Percentiles rank a stretch among this genome's conserved stretches.
phyloP scores from a whole-genome alignment of 1,284 basidiomycete genomes.

The Ustanciosporium gigantosporum region DNA sequence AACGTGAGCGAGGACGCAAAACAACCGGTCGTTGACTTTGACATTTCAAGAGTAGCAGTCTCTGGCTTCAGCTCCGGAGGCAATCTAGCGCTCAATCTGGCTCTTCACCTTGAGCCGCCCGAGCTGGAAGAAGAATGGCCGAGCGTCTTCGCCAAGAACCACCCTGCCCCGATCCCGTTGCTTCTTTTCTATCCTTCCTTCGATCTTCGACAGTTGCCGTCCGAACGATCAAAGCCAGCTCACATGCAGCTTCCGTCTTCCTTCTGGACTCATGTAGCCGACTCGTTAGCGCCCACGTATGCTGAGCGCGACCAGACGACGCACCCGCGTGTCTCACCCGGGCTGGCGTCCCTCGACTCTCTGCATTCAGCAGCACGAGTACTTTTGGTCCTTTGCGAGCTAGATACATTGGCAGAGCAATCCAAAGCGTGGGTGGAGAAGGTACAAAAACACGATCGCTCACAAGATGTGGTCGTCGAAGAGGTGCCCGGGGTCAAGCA shows the following conservation, averaged over 20 bases:
- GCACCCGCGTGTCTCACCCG: slow-evolving; percentile 44
- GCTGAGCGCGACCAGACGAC: slow-evolving; percentile 18
- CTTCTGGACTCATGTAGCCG: slow-evolving; percentile 31
- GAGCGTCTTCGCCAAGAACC: slow-evolving; percentile 10
- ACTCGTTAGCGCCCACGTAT: slow-evolving; percentile 38
- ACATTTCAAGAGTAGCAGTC: slow-evolving; percentile 25
- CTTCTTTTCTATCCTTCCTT: slow-evolving; percentile 50
- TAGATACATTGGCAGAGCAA: slow-evolving; percentile 44
- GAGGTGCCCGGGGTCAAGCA: slow-evolving; percentile 33
- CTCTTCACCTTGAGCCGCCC: slow-evolving; percentile 31
- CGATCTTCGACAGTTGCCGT: slow-evolving; percentile 40
- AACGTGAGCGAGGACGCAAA: not conserved
- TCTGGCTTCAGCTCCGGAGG: slow-evolving; percentile 55
- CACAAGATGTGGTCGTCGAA: slow-evolving; percentile 27
- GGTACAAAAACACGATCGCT: slow-evolving; percentile 20
- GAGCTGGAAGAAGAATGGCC: slow-evolving; percentile 31
- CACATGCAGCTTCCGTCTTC: slow-evolving; percentile 20
- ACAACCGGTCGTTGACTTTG: slow-evolving; percentile 11
- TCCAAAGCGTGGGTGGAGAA: slow-evolving; percentile 39
- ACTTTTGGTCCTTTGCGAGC: slow-evolving; percentile 41
- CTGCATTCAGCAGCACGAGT: slow-evolving; percentile 31
- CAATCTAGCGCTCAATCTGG: slow-evolving; percentile 49
- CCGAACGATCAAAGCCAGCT: slow-evolving; percentile 28
- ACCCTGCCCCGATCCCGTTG: slow-evolving; percentile 29
- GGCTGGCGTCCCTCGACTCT: slow-evolving; percentile 35